A percentile compares a stretch with the other conserved stretches of the same genome.
Conservation (phyloP, 805 yeast species). For the Helenozyma baotianmanensis region DNA sequence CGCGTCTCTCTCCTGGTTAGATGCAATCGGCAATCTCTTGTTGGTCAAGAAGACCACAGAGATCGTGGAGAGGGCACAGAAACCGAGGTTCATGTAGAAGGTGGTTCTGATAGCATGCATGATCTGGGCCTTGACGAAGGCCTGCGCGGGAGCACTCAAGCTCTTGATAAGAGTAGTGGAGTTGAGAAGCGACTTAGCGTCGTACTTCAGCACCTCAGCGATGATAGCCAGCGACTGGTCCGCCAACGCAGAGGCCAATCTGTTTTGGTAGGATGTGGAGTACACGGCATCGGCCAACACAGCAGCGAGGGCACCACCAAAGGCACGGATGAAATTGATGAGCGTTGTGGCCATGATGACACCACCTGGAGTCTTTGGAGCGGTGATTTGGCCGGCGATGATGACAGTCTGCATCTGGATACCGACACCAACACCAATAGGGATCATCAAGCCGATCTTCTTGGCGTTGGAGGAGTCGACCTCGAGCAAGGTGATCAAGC, state of each 20-base stretch:
- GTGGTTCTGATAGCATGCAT: constrained; percentile 38
- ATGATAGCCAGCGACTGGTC: constrained; percentile 13
- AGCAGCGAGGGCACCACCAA: constrained; percentile 45
- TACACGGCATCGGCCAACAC: constrained; percentile 41
- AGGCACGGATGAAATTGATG: constrained; percentile 39
- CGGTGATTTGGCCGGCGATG: constrained; percentile 42
- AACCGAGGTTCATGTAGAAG: constrained; percentile 37
- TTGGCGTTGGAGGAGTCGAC: constrained; percentile 30
- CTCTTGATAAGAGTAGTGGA: constrained; percentile 11
- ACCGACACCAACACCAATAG: constrained; percentile 48
- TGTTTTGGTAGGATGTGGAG: constrained; percentile 19
- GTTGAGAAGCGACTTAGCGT: constrained; percentile 11
- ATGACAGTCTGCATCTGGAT: constrained; percentile 42
- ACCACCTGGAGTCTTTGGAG: constrained; percentile 49
- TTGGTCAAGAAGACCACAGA: constrained; percentile 36
- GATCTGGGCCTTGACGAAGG: constrained; percentile 22
- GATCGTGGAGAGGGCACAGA: constrained; percentile 28
- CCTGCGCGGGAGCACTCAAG: constrained; percentile 17
- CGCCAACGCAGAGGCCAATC: constrained; percentile 5
- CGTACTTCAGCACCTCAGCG: constrained; percentile 16
- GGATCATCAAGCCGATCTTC: constrained; percentile 43
- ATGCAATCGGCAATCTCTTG: constrained; percentile 32
- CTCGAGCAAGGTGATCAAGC: constrained; percentile 38
- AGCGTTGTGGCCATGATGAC: constrained; percentile 45
- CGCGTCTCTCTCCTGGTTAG: constrained; percentile 11